Conservation (phyloP, 768 basidiomycete genomes). For the Termitomyces titanicus region DNA sequence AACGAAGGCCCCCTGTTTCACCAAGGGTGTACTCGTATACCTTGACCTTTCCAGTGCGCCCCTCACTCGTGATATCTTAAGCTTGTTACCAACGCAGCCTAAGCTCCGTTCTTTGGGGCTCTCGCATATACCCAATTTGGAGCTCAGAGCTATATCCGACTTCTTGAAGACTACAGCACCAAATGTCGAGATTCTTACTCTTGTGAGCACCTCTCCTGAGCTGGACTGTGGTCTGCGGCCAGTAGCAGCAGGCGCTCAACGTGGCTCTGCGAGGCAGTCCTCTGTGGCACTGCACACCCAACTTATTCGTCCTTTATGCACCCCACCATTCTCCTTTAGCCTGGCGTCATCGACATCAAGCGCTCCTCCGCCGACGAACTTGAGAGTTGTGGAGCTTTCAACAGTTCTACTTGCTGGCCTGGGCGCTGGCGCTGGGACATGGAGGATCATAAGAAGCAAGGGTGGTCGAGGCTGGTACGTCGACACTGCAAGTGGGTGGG, state of each 20-base stretch:
- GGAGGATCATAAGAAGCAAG: slow-evolving; percentile 89
- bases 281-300: slow-evolving; percentile 74
- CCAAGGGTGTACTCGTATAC: slow-evolving; percentile 70
- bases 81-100: slow-evolving; percentile 58
- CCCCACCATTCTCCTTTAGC: slow-evolving; percentile 71
- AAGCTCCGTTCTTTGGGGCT: slow-evolving; percentile 85
- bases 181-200: slow-evolving; percentile 82
- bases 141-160: slow-evolving; percentile 57
- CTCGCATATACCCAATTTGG: slow-evolving; percentile 75
- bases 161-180: slow-evolving; percentile 69
- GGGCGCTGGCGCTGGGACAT: slow-evolving; percentile 77
- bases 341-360: slow-evolving; percentile 27
- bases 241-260: slow-evolving; percentile 22
- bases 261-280: slow-evolving; percentile 59
- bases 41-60: slow-evolving; percentile 88
- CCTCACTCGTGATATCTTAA: slow-evolving; percentile 53
- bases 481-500: slow-evolving; percentile 84
- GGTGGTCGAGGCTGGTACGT: slow-evolving; percentile 96
- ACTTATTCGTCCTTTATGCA: slow-evolving; percentile 77
- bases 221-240: slow-evolving; percentile 53
- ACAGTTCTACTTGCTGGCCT: slow-evolving; percentile 65
- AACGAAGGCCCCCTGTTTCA: slow-evolving; percentile 74
- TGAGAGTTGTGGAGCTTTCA: slow-evolving; percentile 87
- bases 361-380: slow-evolving; percentile 53
- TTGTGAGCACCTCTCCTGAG: slow-evolving; percentile 74